Conservation (phyloP, 371 early-diverging fungal species). For the Thermomucor indicae-seudaticae region DNA sequence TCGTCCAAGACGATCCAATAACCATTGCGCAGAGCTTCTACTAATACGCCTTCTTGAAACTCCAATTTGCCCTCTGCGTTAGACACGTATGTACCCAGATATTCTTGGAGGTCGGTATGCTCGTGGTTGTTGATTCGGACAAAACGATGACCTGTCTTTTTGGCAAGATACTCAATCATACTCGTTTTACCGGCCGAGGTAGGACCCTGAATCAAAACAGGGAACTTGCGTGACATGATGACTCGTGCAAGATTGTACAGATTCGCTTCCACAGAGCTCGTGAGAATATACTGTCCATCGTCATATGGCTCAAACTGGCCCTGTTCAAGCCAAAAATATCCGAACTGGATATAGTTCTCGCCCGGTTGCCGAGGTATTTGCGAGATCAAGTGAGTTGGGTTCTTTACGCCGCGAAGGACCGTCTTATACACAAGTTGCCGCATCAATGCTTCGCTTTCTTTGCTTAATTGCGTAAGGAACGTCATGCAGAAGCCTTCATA, state of each 20-base stretch:
- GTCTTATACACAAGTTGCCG: conserved; percentile 57
- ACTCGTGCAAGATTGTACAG: conserved; percentile 89
- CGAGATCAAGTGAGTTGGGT: conserved; percentile 57
- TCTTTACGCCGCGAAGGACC: conserved; percentile 62
- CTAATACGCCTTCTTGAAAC: conserved; percentile 97
- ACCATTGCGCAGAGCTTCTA: conserved; percentile 95
- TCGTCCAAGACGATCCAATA: conserved; percentile 99
- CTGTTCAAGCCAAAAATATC: conserved; percentile 82
- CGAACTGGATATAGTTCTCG: conserved; percentile 71
- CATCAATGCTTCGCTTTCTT: conserved; percentile 64
- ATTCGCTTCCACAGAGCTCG: conserved; percentile 83
- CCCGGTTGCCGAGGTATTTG: conserved; percentile 64
- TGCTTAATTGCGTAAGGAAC: conserved; percentile 87
- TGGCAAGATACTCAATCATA: conserved; percentile 98
- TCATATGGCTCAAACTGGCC: conserved; percentile 55
- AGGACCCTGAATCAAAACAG: conserved; percentile 99
- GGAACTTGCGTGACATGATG: conserved; percentile 87
- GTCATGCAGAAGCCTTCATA: conserved; percentile 96
- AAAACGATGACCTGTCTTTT: conserved; percentile 87
- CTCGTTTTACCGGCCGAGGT: conserved; percentile 99
- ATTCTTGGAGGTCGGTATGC: conserved; percentile 99
- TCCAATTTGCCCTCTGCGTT: conserved; percentile 79
- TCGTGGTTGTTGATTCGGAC: conserved; percentile 99
- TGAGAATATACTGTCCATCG: conserved; percentile 79
- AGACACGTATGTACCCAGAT: conserved; percentile 92